Percentiles rank a stretch among this genome's conserved stretches.
These are phyloP conservation scores for Gaeumannomyces tritici DNA, from an alignment of 2,329 filamentous ascomycete species.

Conservation along the genomic window DNA sequence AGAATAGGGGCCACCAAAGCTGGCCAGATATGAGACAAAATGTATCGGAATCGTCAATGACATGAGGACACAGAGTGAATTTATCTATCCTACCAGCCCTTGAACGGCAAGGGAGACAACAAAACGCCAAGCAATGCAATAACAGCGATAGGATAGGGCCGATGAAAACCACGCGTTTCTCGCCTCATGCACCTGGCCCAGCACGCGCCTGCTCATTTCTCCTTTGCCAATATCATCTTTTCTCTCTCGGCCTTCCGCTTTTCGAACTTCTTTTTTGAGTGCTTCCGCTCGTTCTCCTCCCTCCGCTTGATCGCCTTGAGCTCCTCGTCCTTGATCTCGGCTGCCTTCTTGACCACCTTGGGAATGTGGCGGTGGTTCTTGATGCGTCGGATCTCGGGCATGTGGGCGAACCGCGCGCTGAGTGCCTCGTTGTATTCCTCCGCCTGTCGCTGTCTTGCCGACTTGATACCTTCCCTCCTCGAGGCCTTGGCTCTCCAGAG, in stretches of 20 bases:
- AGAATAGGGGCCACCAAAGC: no score
- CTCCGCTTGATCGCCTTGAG: slow-evolving; percentile 77
- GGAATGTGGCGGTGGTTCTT: slow-evolving; percentile 85
- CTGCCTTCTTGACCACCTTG: slow-evolving; percentile 89
- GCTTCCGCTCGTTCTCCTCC: slow-evolving; percentile 90
- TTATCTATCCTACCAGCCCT: no score
- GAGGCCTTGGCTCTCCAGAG: slow-evolving; percentile 87
- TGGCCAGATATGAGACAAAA: no score
- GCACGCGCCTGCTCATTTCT: slow-evolving; percentile 30
- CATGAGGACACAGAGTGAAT: no score
- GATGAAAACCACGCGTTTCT: neutral
- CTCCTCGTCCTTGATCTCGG: slow-evolving; percentile 88
- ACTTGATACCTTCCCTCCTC: slow-evolving; percentile 74
- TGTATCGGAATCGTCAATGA: no score
- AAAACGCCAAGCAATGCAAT: slow-evolving; percentile 1
- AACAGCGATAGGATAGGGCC: neutral
- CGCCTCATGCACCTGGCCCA: neutral
- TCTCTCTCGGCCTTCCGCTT: slow-evolving; percentile 56
- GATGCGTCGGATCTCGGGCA: slow-evolving; percentile 92
- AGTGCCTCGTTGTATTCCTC: slow-evolving; percentile 80
- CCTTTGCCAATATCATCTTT: slow-evolving; percentile 74
- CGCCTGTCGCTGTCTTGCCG: slow-evolving; percentile 72
- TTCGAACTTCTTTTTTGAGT: slow-evolving; percentile 71
- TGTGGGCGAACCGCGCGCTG: slow-evolving; percentile 77
- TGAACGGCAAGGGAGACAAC: neutral